Base-by-base conservation (phyloP, 192 early-diverging fungal species). In the Borealophlyctis nickersoniae region DNA sequence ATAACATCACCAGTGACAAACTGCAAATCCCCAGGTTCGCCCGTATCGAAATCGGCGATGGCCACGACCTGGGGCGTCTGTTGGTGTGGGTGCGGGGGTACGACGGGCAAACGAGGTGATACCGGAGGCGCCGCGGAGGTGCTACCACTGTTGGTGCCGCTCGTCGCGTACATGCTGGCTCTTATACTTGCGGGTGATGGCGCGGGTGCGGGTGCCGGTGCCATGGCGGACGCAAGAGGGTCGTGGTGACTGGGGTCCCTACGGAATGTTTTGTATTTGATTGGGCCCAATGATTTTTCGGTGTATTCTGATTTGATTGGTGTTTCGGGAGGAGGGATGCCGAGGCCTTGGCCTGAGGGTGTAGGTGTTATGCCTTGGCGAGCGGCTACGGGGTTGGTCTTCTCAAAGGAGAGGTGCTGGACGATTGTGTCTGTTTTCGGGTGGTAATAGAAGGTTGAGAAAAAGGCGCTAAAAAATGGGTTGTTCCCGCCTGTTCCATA, bases 371-470 rank as follows among this genome's bases (percentile, higher is more conserved):
- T 24, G n/a, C 65, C 65, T 9, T 62, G 26, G 26, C 26, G 28
- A 3, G 65, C 65, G 4, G 9, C 60, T 14, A 27, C 23, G 56
- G 65, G 65, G 19, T 27, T 2, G 3, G 30, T 30, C 24, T 62
- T 67, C 50, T 67, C 65, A 30, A 67, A 67, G 22, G 34, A 16
- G 50, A 67, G 27, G 36, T 54, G 32, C 36, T 67, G 65, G n/a
- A 67, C 26, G 3, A 67, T 1, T 2, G 39, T 45, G 19, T 45
- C 39, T 45, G 39, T 45, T 7, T 7, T 45, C 7, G 7, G 9
- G 19, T 7, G 39, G 7, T 7, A 7, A 19, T 45, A 45, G 7
- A 19, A 45, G 39, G 39, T 45, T n/a, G n/a, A n/a, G n/a, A n/a
- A n/a, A n/a, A n/a, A n/a, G n/a, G n/a, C n/a, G n/a, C n/a, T n/a